Conservation (phyloP, 768 basidiomycete species). For the Boletus bicolor region DNA sequence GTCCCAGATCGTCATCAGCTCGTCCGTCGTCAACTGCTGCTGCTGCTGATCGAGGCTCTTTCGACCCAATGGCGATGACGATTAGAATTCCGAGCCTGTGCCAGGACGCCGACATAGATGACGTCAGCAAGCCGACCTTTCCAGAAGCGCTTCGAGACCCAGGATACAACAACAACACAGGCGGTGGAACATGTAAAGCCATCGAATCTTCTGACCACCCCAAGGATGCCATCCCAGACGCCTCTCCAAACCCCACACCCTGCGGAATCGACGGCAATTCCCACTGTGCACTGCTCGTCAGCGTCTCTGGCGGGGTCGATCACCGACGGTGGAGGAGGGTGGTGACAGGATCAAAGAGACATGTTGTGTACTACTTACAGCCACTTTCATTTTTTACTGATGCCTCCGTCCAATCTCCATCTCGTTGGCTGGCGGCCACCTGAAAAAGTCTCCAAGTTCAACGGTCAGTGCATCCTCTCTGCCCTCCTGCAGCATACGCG, state of each 20-base stretch:
- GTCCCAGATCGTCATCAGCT: conserved; percentile 67
- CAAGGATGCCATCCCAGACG: conserved; percentile 42
- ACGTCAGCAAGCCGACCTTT: conserved; percentile 3
- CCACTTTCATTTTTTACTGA: too few relatives aligned
- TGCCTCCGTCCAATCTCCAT: too few relatives aligned
- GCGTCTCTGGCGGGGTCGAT: conserved; percentile 31
- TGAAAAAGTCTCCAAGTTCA: too few relatives aligned
- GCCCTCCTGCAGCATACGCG: conserved; percentile 62
- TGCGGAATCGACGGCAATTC: conserved; percentile 62
- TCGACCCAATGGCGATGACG: not conserved
- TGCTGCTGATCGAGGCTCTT: conserved; percentile 28
- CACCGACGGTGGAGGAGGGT: conserved; percentile 39
- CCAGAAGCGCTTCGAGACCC: conserved; percentile 8
- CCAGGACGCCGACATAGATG: conserved; percentile 10
- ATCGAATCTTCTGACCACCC: conserved; percentile 64
- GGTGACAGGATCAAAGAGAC: conserved; percentile 24
- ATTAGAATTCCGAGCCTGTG: not conserved
- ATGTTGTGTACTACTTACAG: too few relatives aligned
- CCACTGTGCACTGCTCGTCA: conserved; percentile 52
- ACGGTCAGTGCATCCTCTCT: conserved; percentile 42
- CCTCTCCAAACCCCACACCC: conserved; percentile 49
- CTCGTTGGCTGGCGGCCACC: too few relatives aligned
- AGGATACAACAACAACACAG: conserved; percentile 10
- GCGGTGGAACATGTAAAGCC: conserved; percentile 29
- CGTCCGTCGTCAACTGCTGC: conserved; percentile 48